These are phyloP conservation scores for Hyaloscypha finlandica DNA, from an alignment of 495 filamentous ascomycete species.

Conservation along the genomic window DNA sequence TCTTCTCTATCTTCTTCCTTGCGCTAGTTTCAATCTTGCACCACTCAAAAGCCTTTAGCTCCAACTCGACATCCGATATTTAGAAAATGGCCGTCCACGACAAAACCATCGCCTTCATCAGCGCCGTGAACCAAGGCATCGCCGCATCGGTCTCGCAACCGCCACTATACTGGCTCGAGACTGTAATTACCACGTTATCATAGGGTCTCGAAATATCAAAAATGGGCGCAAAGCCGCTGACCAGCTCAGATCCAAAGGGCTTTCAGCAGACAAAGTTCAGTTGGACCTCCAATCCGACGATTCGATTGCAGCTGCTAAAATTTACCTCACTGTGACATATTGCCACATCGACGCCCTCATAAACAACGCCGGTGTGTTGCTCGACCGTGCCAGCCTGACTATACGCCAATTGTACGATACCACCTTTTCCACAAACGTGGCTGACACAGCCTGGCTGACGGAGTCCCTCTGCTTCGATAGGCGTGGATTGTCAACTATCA, in stretches of 20 bases:
- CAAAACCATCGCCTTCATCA: constrained; percentile 50
- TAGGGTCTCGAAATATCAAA: constrained; percentile 38
- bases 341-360: constrained; percentile 13
- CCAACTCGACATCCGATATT: neutral
- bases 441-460: constrained; percentile 41
- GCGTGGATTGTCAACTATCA: constrained; percentile 29
- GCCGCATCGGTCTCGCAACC: constrained; percentile 57
- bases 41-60: neutral
- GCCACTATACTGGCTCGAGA: constrained; percentile 50
- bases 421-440: constrained; percentile 43
- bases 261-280: constrained; percentile 34
- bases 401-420: constrained; percentile 35
- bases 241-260: constrained; percentile 26
- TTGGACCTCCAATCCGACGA: constrained; percentile 46
- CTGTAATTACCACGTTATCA: constrained; percentile 49
- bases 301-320: constrained; percentile 42
- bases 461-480: constrained; percentile 44
- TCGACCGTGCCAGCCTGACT: constrained; percentile 14
- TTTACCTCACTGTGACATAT: constrained; percentile 26
- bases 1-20: no score
- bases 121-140: constrained; percentile 57
- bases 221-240: constrained; percentile 31
- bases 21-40: neutral
- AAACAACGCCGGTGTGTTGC: constrained; percentile 29
- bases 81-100: constrained; percentile 4